Conservation (phyloP, 805 yeast species). For the Ogataea glucozyma region DNA sequence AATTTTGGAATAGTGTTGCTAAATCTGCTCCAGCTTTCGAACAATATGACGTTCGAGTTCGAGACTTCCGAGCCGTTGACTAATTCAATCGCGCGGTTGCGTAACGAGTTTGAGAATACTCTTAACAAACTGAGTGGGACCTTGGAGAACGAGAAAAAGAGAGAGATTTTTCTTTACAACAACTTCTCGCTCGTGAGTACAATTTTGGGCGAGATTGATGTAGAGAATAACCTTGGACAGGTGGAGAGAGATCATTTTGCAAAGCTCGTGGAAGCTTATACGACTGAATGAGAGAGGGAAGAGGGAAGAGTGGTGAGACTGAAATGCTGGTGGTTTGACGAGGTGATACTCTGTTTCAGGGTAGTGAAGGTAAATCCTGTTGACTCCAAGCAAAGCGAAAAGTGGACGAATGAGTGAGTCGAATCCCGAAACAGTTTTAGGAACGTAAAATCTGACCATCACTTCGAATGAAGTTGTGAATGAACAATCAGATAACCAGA, state of each 20-base stretch:
- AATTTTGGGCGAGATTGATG: slow-evolving; percentile 46
- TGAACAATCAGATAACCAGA: no score
- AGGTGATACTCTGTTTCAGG: no score
- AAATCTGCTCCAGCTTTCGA: slow-evolving; percentile 63
- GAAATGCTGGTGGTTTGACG: no score
- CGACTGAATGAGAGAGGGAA: slow-evolving; percentile 2
- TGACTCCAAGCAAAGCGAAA: no score
- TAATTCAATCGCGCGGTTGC: slow-evolving; percentile 63
- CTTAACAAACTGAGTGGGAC: slow-evolving; percentile 67
- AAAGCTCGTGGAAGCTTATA: slow-evolving; percentile 25
- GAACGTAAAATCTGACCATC: no score
- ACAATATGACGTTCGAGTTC: slow-evolving; percentile 32
- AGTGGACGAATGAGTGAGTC: no score
- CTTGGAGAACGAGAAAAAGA: slow-evolving; percentile 44
- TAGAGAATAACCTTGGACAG: slow-evolving; percentile 25
- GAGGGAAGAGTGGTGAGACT: background rate
- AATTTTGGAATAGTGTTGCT: slow-evolving; percentile 72
- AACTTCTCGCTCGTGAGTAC: slow-evolving; percentile 67
- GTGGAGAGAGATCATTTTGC: slow-evolving; percentile 23
- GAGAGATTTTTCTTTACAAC: slow-evolving; percentile 73
- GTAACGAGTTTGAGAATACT: slow-evolving; percentile 78
- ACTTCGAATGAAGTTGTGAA: no score
- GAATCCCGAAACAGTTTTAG: no score
- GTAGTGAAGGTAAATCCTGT: no score
- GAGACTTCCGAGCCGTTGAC: slow-evolving; percentile 67